phyloP scores from a whole-genome alignment of 768 basidiomycete species.

The Thelephora aurantiotincta region DNA sequence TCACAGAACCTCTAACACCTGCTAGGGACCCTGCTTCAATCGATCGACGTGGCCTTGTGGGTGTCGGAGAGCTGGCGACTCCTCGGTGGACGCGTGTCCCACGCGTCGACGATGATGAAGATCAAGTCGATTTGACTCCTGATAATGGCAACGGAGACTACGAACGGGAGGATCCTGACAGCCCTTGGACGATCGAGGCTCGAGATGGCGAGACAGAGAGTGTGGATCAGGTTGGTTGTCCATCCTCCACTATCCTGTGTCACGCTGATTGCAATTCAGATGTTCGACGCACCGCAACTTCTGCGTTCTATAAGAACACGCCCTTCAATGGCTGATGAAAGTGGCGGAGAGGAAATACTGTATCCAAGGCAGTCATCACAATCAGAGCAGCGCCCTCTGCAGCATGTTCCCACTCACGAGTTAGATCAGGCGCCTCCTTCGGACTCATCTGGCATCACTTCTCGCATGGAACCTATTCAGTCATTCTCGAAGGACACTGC shows the following conservation, averaged over 20 bases:
- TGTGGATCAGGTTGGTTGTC: constrained; percentile 6
- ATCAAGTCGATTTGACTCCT: constrained; percentile 19
- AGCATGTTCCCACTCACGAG: constrained; percentile 4
- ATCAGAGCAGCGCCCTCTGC: constrained; percentile 14
- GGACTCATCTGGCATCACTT: constrained; percentile 11
- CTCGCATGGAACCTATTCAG: constrained; percentile 9
- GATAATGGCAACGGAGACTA: constrained; percentile 16
- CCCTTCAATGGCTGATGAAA: constrained; percentile 67
- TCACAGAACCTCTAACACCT: constrained; percentile 51
- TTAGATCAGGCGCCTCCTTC: constrained; percentile 3
- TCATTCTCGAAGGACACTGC: constrained; percentile 26
- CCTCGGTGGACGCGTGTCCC: constrained; percentile 73
- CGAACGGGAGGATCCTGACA: constrained; percentile 37
- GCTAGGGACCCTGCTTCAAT: constrained; percentile 65
- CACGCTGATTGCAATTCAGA: constrained; percentile 18
- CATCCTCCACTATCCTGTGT: neutral
- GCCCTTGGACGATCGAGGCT: constrained; percentile 83
- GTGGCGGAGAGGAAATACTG: constrained; percentile 81
- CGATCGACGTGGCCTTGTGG: constrained; percentile 79
- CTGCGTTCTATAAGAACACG: constrained; percentile 39
- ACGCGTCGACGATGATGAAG: constrained; percentile 19
- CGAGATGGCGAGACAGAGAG: constrained; percentile 67
- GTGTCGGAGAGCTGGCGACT: constrained; percentile 93
- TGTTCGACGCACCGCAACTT: constrained; percentile 26
- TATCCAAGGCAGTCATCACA: constrained; percentile 53